Conservation (phyloP, 1,284 basidiomycete genomes). For the Paramarasmius palmivorus region DNA sequence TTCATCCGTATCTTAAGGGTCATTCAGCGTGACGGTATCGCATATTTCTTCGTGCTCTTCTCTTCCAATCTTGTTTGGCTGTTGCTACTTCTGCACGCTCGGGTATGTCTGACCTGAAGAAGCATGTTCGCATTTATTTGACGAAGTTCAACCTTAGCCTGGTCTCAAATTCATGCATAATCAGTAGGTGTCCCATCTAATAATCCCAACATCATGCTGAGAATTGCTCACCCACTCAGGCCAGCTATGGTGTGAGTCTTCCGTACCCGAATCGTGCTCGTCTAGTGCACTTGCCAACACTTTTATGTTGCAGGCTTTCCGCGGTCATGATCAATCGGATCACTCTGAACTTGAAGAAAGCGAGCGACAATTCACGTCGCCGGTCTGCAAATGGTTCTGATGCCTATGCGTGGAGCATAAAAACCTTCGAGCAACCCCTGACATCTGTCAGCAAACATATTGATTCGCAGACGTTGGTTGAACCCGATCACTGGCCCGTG, state of each 20-base stretch:
- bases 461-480: no score
- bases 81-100: conserved; percentile 18
- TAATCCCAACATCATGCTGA: background rate
- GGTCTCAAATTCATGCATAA: conserved; percentile 15
- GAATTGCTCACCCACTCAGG: background rate
- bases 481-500: no score
- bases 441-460: no score
- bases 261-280: background rate
- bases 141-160: conserved; percentile 10
- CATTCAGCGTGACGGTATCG: conserved; percentile 20
- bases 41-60: conserved; percentile 25
- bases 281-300: no score
- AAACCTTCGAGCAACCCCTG: background rate
- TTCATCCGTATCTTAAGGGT: conserved; percentile 9
- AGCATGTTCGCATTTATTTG: background rate
- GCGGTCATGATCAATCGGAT: conserved; percentile 24
- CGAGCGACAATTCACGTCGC: background rate
- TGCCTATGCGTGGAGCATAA: background rate
- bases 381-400: no score
- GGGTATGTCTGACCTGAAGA: conserved; percentile 11
- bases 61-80: conserved; percentile 24
- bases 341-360: conserved; percentile 22
- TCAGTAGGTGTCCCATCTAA: conserved; percentile 7
- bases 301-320: conserved; percentile 14
- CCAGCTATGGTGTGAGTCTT: conserved; percentile 9